A percentile compares a stretch with the other conserved stretches of the same genome.
Evolutionary conservation across 2,329 filamentous ascomycete species (phyloP).

Genomic region (Aspergillus hiratsukae): DNA sequence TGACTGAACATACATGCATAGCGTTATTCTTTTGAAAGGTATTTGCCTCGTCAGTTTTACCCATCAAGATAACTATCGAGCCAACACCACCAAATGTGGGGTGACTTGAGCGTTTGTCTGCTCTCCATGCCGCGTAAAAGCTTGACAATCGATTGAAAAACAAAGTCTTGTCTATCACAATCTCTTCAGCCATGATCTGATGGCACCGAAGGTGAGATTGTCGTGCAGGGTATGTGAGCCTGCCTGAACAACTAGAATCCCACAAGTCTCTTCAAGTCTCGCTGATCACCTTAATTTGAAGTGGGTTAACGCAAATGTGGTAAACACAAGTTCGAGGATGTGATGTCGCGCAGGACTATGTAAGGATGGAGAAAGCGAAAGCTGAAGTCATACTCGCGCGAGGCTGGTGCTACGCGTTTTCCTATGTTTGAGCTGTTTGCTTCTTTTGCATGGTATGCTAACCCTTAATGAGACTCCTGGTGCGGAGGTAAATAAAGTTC

Average conservation of each 20-base stretch:
- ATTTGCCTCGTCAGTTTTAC: conserved; percentile 84
- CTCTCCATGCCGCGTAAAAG: conserved; percentile 90
- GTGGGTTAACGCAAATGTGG: not conserved
- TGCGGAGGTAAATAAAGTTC: not conserved
- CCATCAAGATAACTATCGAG: conserved; percentile 86
- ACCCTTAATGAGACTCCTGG: not conserved
- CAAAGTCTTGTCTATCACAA: conserved; percentile 88
- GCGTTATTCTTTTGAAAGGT: conserved; percentile 95
- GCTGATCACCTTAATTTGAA: not conserved
- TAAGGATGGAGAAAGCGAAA: conserved; percentile 1
- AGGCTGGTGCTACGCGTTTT: not conserved
- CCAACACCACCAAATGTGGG: conserved; percentile 78
- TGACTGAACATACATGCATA: conserved; percentile 67
- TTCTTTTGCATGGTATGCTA: conserved; percentile 1
- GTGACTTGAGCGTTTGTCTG: conserved; percentile 85
- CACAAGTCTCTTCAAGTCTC: not conserved
- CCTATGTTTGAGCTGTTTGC: conserved; percentile 20
- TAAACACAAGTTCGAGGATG: not conserved
- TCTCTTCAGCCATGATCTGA: conserved; percentile 64
- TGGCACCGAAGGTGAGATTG: conserved; percentile 11
- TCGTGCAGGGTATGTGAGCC: not conserved
- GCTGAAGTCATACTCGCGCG: conserved; percentile 6
- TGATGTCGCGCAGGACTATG: not conserved
- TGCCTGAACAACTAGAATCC: not conserved
- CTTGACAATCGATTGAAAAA: conserved; percentile 91